Evolutionary conservation across 768 basidiomycete species (phyloP).

Genomic region (Boletus sensibilis): DNA sequence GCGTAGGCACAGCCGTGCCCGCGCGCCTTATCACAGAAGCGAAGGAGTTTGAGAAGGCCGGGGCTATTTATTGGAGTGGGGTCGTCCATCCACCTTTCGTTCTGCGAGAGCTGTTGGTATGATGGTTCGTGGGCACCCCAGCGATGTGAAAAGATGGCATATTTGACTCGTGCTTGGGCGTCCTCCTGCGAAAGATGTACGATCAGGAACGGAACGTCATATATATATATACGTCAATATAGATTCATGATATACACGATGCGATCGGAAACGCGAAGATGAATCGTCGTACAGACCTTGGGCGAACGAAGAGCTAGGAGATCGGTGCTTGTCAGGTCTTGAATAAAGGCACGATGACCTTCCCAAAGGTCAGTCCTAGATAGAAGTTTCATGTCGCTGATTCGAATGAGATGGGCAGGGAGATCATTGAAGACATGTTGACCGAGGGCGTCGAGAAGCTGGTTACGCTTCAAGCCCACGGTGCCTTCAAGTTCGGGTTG

Average conservation of each 20-base stretch:
- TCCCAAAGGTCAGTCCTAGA: slow-evolving; percentile 16
- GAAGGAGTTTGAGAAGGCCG: slow-evolving; percentile 4
- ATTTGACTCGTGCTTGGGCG: slow-evolving; percentile 1
- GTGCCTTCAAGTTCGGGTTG: not conserved
- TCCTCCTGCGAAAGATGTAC: slow-evolving; percentile 2
- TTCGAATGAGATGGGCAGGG: slow-evolving; percentile 13
- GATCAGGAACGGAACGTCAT: not conserved
- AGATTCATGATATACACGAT: not conserved
- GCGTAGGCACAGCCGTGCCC: slow-evolving; percentile 7
- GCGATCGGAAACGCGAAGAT: too few species aligned
- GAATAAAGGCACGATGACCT: not conserved
- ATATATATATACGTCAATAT: not conserved
- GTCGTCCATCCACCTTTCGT: not conserved
- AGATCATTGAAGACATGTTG: slow-evolving; percentile 16
- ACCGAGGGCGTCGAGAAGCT: slow-evolving; percentile 8
- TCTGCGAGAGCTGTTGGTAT: slow-evolving; percentile 1
- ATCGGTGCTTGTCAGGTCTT: not conserved
- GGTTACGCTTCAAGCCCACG: slow-evolving; percentile 2
- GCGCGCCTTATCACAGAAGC: slow-evolving; percentile 9
- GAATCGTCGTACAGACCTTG: slow-evolving; percentile 2
- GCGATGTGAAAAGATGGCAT: slow-evolving; percentile 16
- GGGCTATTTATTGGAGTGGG: not conserved
- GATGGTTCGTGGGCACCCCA: slow-evolving; percentile 11
- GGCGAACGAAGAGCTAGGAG: slow-evolving; percentile 5
- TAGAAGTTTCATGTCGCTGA: slow-evolving; percentile 9